Evolutionary conservation across 192 early-diverging fungal species (phyloP).

Genomic region (Entophlyctis helioformis): DNA sequence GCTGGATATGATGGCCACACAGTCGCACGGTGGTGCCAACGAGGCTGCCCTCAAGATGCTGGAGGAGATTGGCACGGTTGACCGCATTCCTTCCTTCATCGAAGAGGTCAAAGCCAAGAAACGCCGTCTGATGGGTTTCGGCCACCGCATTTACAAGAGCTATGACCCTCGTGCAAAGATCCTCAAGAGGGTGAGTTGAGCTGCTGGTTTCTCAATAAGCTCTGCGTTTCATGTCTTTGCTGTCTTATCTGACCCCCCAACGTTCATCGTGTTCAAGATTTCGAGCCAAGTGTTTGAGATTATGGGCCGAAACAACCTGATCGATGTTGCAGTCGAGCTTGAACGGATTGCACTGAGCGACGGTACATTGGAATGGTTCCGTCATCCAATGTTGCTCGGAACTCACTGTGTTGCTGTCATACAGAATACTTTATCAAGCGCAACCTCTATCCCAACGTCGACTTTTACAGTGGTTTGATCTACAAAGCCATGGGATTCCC

Average conservation of each 20-base stretch:
- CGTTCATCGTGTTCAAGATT: neutral
- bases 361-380: too few relatives aligned
- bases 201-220: conserved; percentile 39
- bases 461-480: conserved; percentile 32
- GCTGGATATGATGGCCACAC: neutral
- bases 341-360: conserved; percentile 41
- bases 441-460: conserved; percentile 45
- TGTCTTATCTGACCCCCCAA: neutral
- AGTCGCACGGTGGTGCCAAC: conserved; percentile 38
- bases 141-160: conserved; percentile 29
- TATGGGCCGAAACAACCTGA: too few relatives aligned
- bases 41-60: conserved; percentile 8
- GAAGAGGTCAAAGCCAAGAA: conserved; percentile 47
- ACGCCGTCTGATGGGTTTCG: conserved; percentile 36
- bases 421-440: conserved; percentile 44
- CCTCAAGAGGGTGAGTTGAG: conserved; percentile 38
- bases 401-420: too few relatives aligned
- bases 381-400: too few relatives aligned
- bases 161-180: conserved; percentile 37
- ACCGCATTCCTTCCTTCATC: conserved; percentile 37
- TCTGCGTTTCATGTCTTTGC: conserved; percentile 8
- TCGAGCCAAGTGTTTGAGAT: neutral
- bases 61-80: conserved; percentile 26
- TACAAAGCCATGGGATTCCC: conserved; percentile 51
- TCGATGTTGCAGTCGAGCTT: too few relatives aligned